Conservation (phyloP, 192 early-diverging fungal genomes). For the Coemansia sp. region DNA sequence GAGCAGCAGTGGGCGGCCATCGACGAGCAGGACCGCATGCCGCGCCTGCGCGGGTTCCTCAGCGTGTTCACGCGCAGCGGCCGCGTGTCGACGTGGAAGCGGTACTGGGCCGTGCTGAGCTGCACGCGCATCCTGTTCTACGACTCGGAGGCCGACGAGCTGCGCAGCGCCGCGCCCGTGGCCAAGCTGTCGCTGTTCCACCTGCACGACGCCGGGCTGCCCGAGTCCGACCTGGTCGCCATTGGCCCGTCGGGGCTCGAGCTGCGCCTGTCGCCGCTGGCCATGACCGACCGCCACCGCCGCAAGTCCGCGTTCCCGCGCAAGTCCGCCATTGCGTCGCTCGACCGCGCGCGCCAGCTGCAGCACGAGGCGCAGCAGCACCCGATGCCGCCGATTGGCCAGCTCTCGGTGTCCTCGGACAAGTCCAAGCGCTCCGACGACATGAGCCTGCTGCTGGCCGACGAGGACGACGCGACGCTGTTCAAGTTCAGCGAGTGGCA, state of each 20-base stretch:
- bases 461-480: constrained; percentile 33
- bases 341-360: constrained; percentile 9
- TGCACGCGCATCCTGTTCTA: constrained; percentile 36
- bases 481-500: constrained; percentile 46
- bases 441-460: constrained; percentile 4
- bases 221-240: constrained; percentile 44
- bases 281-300: constrained; percentile 55
- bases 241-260: constrained; percentile 50
- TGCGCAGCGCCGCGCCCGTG: constrained; percentile 14
- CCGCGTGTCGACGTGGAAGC: constrained; percentile 49
- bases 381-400: constrained; percentile 6
- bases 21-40: constrained; percentile 26
- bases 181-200: constrained; percentile 48
- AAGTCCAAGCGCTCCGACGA: not conserved
- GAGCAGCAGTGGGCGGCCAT: constrained; percentile 37
- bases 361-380: constrained; percentile 5
- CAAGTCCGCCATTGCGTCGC: constrained; percentile 2
- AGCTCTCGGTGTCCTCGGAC: not conserved
- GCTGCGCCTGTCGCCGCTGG: constrained; percentile 41
- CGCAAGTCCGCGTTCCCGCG: constrained; percentile 50
- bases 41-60: constrained; percentile 37
- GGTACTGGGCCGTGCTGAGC: constrained; percentile 52
- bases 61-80: constrained; percentile 51
- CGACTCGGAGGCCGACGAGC: constrained; percentile 36
- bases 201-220: constrained; percentile 30